A percentile compares a stretch with the other conserved stretches of the same genome.
Conservation (phyloP, 2,329 filamentous ascomycete species). For the Raffaelea ambrosiae region DNA sequence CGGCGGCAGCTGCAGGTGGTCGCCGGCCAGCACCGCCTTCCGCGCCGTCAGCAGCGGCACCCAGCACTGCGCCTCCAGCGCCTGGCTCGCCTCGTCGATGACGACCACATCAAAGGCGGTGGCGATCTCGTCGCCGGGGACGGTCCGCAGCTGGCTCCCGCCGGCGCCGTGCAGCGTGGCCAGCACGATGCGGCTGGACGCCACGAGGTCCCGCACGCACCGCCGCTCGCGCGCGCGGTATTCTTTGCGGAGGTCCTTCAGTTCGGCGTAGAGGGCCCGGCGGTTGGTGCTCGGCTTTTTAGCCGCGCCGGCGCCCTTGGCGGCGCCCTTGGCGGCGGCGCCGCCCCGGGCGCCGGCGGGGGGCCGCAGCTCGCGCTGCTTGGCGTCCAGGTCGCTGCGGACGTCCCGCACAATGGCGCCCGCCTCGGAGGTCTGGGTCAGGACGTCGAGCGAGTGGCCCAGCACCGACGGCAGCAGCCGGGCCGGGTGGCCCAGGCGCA, state of each 20-base stretch:
- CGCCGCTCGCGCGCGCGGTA: constrained; percentile 75
- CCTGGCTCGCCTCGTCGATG: constrained; percentile 93
- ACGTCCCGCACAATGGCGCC: constrained; percentile 86
- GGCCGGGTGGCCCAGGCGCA: constrained; percentile 87
- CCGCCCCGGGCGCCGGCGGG: no score
- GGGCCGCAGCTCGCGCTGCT: constrained; percentile 70
- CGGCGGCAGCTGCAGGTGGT: constrained; percentile 88
- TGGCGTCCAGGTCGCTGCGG: constrained; percentile 83
- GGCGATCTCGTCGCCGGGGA: constrained; percentile 22
- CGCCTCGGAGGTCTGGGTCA: constrained; percentile 85
- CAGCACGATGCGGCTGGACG: constrained; percentile 76
- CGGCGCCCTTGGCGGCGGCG: constrained; percentile 50
- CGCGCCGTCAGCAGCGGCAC: constrained; percentile 72
- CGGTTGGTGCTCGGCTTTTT: constrained; percentile 23
- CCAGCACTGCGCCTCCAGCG: constrained; percentile 95
- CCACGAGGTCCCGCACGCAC: constrained; percentile 69
- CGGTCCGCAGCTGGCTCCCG: constrained; percentile 61
- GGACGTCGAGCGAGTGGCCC: constrained; percentile 80
- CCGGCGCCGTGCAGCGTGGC: constrained; percentile 90
- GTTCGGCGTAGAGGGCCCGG: constrained; percentile 71
- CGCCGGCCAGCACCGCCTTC: constrained; percentile 86
- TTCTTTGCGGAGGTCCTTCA: constrained; percentile 80
- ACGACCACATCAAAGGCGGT: constrained; percentile 88
- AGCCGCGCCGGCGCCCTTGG: constrained; percentile 46
- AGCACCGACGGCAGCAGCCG: constrained; percentile 81